These are phyloP conservation scores for Nelumbo lutea DNA, from an alignment of 164 flowering plant genomes.

Conservation along the genomic window DNA sequence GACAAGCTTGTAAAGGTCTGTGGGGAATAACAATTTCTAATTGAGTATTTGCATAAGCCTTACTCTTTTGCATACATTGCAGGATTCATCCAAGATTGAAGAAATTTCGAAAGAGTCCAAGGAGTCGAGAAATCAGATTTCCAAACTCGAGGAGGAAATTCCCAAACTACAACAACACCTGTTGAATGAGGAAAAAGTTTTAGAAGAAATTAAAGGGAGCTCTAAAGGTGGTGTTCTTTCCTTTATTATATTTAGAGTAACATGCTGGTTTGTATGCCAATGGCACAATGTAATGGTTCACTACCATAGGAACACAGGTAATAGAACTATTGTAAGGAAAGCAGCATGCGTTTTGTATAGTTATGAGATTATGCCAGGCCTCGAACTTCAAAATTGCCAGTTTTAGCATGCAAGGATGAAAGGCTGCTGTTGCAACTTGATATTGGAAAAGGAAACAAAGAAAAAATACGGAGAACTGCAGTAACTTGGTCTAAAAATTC, in stretches of 20 bases:
- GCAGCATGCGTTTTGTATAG: too few species aligned
- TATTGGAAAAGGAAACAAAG: too few species aligned
- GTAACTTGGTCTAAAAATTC: too few species aligned
- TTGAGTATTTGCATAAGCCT: slow-evolving; percentile 4
- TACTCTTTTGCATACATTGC: slow-evolving; percentile 12
- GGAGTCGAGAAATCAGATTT: slow-evolving; percentile 55
- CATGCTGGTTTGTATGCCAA: not conserved
- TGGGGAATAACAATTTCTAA: not conserved
- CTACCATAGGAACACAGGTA: too few species aligned
- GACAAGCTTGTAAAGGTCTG: slow-evolving; percentile 79
- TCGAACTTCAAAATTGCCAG: too few species aligned
- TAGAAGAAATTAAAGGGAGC: slow-evolving; percentile 75
- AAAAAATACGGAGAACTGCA: too few species aligned
- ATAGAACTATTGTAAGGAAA: too few species aligned
- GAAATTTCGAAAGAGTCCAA: slow-evolving; percentile 51
- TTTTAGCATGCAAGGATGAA: not conserved
- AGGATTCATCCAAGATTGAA: slow-evolving; percentile 73
- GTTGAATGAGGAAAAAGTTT: slow-evolving; percentile 54
- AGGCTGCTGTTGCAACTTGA: not conserved
- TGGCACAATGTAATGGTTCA: too few species aligned
- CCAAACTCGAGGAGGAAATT: slow-evolving; percentile 69
- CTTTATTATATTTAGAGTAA: not conserved
- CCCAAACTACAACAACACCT: slow-evolving; percentile 58
- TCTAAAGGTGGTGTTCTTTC: slow-evolving; percentile 56
- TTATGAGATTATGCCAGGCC: too few species aligned